Evolutionary conservation across 495 filamentous ascomycete genomes (phyloP), one percentile per base, ranked within the genome.

Genomic region (Melanomma pulvis-pyrius): DNA sequence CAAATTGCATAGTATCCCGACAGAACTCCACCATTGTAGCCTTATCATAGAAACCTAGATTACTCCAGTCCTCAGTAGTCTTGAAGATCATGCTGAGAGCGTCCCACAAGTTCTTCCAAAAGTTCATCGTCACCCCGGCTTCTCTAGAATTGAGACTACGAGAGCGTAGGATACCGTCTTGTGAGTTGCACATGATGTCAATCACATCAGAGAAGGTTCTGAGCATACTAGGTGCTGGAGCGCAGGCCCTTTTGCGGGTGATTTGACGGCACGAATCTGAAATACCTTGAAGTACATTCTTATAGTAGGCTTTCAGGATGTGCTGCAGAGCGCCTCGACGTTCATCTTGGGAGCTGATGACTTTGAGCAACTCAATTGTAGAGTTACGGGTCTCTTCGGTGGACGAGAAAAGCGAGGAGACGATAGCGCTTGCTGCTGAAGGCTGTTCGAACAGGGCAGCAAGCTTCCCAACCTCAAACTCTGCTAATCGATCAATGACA

Each of bases 1-100:
- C 92, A 70, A 96, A 90, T 67, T 97, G 90, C 82, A 98, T 98
- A 28, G 89, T 88, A 70, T 97, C 91, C 66, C 94, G 86, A 71
- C 91, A 94, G 68, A 98, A 97, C 53, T 98, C 90, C 72, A 89
- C 85, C 90, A 98, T 90, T 25, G 82, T 79, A 17, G 81, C 77
- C 75, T 90, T 91, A 28, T 93, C 87, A 61, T 71, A 59, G 52
- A 86, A 81, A 11, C 84, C 83, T 24, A 84, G 77, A 55, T 87
- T 76, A 66, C 82, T 86, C 93, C 94, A 98, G 3, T 74, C 75
- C 68, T 96, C 91, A 22, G 91, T 93, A 71, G 86, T 86, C 50
- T 84, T 79, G 73, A 97, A 97, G n/a, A 96, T 90, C 15, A 88
- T 85, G 2, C 86, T 86, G 51, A 97, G 76, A 29, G 83, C 83